A percentile compares a stretch with the other conserved stretches of the same genome.
These are phyloP conservation scores for Aspergillus conjunctus DNA, from an alignment of 495 filamentous ascomycete species.

Conservation along the genomic window DNA sequence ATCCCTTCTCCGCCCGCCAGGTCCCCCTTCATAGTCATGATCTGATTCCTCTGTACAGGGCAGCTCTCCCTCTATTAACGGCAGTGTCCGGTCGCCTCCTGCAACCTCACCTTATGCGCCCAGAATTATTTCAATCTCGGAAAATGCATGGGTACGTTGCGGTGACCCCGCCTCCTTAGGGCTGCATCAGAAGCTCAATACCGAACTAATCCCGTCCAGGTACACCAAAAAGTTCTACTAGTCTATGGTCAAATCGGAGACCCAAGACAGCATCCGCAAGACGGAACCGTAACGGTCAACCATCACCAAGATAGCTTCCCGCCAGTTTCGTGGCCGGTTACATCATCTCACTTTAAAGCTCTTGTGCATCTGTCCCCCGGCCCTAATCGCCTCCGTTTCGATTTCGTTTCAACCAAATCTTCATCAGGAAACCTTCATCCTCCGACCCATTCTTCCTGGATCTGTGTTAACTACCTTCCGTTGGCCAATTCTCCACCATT, in stretches of 20 bases:
- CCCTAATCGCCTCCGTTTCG: slow-evolving; percentile 80
- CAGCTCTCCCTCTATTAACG: slow-evolving; percentile 54
- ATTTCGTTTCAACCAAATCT: slow-evolving; percentile 81
- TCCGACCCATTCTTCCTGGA: slow-evolving; percentile 72
- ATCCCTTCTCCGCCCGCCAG: not conserved
- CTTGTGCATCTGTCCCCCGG: slow-evolving; percentile 85
- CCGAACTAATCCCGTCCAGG: slow-evolving; percentile 47
- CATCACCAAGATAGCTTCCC: slow-evolving; percentile 86
- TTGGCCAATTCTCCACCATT: slow-evolving; percentile 74
- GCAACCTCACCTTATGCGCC: slow-evolving; percentile 77
- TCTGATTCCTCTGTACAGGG: slow-evolving; percentile 32
- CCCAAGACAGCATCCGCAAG: slow-evolving; percentile 65
- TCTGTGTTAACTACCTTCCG: slow-evolving; percentile 82
- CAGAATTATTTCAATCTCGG: slow-evolving; percentile 70
- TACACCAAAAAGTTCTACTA: slow-evolving; percentile 85
- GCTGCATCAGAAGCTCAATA: not conserved
- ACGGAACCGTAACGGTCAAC: slow-evolving; percentile 76
- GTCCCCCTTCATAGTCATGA: slow-evolving; percentile 7
- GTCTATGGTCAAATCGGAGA: slow-evolving; percentile 80
- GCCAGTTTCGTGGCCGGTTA: slow-evolving; percentile 78
- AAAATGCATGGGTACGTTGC: slow-evolving; percentile 76
- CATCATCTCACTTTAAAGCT: slow-evolving; percentile 84
- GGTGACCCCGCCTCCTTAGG: not conserved
- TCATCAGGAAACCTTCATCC: slow-evolving; percentile 68
- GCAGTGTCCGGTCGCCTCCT: slow-evolving; percentile 51